Evolutionary conservation across 352 stramenopile genomes (phyloP).

Genomic region (Phytophthora litchii): DNA sequence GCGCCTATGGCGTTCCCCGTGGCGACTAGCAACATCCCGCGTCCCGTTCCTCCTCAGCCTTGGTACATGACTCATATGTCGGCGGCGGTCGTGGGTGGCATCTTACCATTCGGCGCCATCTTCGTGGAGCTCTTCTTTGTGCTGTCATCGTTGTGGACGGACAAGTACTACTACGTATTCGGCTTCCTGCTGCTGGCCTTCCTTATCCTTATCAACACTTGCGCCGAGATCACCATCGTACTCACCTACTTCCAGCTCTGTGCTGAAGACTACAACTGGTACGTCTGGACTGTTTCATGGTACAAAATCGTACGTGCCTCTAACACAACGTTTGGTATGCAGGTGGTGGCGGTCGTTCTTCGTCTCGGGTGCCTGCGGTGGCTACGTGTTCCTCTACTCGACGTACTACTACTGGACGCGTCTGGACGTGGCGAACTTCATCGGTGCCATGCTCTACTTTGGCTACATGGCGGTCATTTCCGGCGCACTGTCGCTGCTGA

Average conservation of each 20-base stretch:
- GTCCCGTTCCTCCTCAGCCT: conserved; percentile 97
- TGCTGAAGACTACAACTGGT: conserved; percentile 99
- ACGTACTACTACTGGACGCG: conserved; percentile 98
- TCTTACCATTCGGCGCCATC: conserved; percentile 99
- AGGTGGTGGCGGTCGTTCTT: conserved; percentile 99
- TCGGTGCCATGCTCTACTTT: conserved; percentile 95
- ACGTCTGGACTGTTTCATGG: conserved; percentile 21
- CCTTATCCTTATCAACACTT: conserved; percentile 98
- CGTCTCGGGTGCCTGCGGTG: conserved; percentile 95
- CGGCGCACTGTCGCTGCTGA: conserved; percentile 96
- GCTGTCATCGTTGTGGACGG: conserved; percentile 97
- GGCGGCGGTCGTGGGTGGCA: conserved; percentile 94
- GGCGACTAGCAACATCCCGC: conserved; percentile 97
- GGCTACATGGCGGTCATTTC: conserved; percentile 99
- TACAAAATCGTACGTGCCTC: background rate
- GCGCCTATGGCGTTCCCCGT: conserved; percentile 95
- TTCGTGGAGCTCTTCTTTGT: conserved; percentile 99
- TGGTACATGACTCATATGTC: conserved; percentile 98
- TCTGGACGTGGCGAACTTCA: conserved; percentile 95
- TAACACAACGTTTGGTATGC: conserved; percentile 4
- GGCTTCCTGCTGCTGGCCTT: conserved; percentile 99
- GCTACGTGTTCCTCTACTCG: conserved; percentile 99
- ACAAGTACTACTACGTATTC: conserved; percentile 99
- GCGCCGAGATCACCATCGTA: conserved; percentile 99
- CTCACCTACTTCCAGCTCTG: conserved; percentile 99